Conservation (phyloP, 2,329 filamentous ascomycete species). For the Microdochium paspali region DNA sequence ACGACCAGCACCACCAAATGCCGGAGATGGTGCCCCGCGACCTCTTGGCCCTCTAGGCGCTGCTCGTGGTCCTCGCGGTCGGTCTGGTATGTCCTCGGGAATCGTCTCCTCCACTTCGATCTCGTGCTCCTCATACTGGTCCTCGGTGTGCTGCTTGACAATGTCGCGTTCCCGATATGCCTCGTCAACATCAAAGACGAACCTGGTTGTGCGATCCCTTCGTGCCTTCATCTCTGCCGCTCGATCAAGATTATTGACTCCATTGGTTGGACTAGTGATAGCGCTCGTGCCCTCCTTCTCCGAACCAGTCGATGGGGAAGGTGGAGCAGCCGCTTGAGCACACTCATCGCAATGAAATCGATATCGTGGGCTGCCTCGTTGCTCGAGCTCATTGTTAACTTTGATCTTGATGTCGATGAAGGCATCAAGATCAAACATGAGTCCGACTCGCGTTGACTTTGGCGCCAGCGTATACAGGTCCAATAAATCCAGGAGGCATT, state of each 20-base stretch:
- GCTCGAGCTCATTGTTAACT: slow-evolving; percentile 72
- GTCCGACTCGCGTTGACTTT: slow-evolving; percentile 64
- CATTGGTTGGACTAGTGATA: slow-evolving; percentile 8
- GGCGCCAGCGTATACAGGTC: slow-evolving; percentile 87
- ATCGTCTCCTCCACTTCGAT: slow-evolving; percentile 64
- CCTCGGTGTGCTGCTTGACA: slow-evolving; percentile 59
- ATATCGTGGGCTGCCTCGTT: slow-evolving; percentile 52
- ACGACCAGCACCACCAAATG: slow-evolving; percentile 3
- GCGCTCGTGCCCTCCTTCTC: slow-evolving; percentile 2
- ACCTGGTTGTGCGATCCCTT: slow-evolving; percentile 71
- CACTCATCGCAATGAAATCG: slow-evolving; percentile 49
- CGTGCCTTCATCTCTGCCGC: slow-evolving; percentile 17
- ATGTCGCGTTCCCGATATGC: slow-evolving; percentile 62
- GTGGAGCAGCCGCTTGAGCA: slow-evolving; percentile 24
- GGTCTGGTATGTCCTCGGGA: slow-evolving; percentile 17
- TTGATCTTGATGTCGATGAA: slow-evolving; percentile 83
- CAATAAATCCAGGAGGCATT: slow-evolving; percentile 82
- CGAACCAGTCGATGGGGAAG: slow-evolving; percentile 24
- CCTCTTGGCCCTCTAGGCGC: slow-evolving; percentile 8
- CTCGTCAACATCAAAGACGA: slow-evolving; percentile 74
- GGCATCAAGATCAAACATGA: slow-evolving; percentile 60
- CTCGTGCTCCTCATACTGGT: slow-evolving; percentile 69
- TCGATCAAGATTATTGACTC: slow-evolving; percentile 18
- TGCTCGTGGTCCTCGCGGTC: slow-evolving; percentile 14
- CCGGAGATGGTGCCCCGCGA: slow-evolving; percentile 1